Evolutionary conservation across 148 eudicot genomes (phyloP).

Genomic region (Chenopodium suecicum): DNA sequence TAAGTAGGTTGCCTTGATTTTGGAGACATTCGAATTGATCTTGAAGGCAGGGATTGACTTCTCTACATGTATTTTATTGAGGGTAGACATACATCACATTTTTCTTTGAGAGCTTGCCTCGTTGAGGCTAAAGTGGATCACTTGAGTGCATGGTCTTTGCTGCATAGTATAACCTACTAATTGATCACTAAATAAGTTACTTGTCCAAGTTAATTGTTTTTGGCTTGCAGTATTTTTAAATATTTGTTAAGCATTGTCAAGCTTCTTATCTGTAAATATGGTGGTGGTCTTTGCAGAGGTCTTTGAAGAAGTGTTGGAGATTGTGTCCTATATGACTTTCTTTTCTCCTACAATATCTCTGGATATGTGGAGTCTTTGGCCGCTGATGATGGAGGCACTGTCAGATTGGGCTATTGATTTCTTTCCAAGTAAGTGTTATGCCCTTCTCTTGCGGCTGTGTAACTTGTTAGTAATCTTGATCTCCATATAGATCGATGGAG

Average conservation of each 20-base stretch:
- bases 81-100: neutral
- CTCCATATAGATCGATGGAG: neutral
- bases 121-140: neutral
- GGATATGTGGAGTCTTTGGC: slow-evolving; percentile 99
- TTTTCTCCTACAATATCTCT: slow-evolving; percentile 85
- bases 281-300: slow-evolving; percentile 60
- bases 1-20: neutral
- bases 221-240: neutral
- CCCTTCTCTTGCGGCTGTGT: neutral
- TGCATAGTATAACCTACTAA: neutral
- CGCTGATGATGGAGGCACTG: slow-evolving; percentile 89
- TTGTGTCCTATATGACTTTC: slow-evolving; percentile 96
- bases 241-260: neutral
- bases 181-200: neutral
- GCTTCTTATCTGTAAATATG: neutral
- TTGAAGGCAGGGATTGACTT: neutral
- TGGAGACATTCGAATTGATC: neutral
- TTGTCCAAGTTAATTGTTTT: neutral
- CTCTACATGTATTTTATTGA: neutral
- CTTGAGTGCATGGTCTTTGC: neutral
- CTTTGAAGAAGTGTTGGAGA: slow-evolving; percentile 96
- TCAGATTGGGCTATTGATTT: slow-evolving; percentile 99
- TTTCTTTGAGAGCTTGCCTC: too few relatives aligned
- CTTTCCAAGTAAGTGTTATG: slow-evolving; percentile 75
- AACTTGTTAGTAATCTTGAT: too few relatives aligned